A percentile compares a stretch with the other conserved stretches of the same genome.
phyloP scores from a whole-genome alignment of 805 yeast species.

The Kluyveromyces siamensis region DNA sequence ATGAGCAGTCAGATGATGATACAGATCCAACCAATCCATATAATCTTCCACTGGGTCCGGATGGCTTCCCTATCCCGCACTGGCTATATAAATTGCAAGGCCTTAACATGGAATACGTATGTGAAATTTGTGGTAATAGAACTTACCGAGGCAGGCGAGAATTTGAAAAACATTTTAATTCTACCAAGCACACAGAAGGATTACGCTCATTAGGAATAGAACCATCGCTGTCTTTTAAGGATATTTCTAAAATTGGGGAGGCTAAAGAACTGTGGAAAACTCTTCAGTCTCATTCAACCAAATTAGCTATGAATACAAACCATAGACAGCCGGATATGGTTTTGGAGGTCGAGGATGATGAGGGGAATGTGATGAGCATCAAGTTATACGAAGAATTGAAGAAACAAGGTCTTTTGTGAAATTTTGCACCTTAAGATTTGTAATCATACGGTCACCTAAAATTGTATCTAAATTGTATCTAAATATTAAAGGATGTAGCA shows the following conservation, averaged over 20 bases:
- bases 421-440: slow-evolving; percentile 19
- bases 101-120: slow-evolving; percentile 54
- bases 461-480: neutral
- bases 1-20: slow-evolving; percentile 7
- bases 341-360: slow-evolving; percentile 83
- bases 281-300: slow-evolving; percentile 20
- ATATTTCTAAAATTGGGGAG: slow-evolving; percentile 57
- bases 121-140: slow-evolving; percentile 82
- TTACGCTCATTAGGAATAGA: slow-evolving; percentile 64
- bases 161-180: slow-evolving; percentile 71
- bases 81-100: slow-evolving; percentile 94
- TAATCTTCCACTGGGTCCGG: slow-evolving; percentile 72
- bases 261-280: slow-evolving; percentile 51
- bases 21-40: slow-evolving; percentile 24
- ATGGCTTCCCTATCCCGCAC: slow-evolving; percentile 85
- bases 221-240: slow-evolving; percentile 46
- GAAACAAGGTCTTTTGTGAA: slow-evolving; percentile 64
- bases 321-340: slow-evolving; percentile 31
- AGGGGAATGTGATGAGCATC: slow-evolving; percentile 86
- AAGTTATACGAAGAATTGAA: slow-evolving; percentile 77
- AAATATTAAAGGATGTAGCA: no score
- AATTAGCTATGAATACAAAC: neutral
- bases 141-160: slow-evolving; percentile 63
- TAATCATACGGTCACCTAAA: neutral
- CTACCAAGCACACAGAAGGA: slow-evolving; percentile 62